A percentile compares a stretch with the other conserved stretches of the same genome.
phyloP scores from a whole-genome alignment of 345 rosid genomes.

The Camelina neglecta region DNA sequence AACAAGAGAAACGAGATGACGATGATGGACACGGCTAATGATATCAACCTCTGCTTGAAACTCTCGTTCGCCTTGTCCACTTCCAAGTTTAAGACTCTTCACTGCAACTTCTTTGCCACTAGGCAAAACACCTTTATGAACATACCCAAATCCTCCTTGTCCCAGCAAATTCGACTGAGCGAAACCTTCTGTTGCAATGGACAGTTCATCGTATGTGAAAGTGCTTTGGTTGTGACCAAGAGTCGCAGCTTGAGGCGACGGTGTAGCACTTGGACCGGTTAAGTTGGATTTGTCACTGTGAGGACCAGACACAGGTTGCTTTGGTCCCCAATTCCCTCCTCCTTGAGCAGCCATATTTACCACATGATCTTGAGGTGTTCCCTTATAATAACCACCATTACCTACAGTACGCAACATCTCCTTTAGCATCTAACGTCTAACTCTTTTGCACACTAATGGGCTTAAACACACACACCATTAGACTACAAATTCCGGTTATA shows the following conservation, averaged over 20 bases:
- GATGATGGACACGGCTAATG: conserved; percentile 93
- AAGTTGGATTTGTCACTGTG: conserved; percentile 54
- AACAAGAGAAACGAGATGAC: conserved; percentile 89
- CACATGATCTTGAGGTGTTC: conserved; percentile 31
- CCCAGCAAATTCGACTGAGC: conserved; percentile 65
- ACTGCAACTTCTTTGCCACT: conserved; percentile 86
- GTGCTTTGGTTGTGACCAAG: conserved; percentile 66
- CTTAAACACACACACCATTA: neutral
- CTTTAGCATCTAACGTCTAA: conserved; percentile 23
- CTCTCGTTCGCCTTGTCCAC: conserved; percentile 82
- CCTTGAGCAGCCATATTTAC: conserved; percentile 47
- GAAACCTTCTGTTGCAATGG: conserved; percentile 71
- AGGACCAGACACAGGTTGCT: conserved; percentile 38
- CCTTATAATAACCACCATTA: conserved; percentile 46
- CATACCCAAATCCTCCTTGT: conserved; percentile 90
- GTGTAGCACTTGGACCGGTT: conserved; percentile 52
- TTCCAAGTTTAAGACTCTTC: conserved; percentile 75
- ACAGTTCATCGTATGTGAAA: conserved; percentile 75
- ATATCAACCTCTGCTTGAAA: conserved; percentile 92
- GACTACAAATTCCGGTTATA: neutral
- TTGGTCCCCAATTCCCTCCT: conserved; percentile 40
- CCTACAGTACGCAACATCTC: conserved; percentile 38
- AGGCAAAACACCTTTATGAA: conserved; percentile 77
- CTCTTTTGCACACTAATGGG: conserved; percentile 8
- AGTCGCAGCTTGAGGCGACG: conserved; percentile 54